Conservation (phyloP, 352 stramenopile species). For the Phytophthora litchii region DNA sequence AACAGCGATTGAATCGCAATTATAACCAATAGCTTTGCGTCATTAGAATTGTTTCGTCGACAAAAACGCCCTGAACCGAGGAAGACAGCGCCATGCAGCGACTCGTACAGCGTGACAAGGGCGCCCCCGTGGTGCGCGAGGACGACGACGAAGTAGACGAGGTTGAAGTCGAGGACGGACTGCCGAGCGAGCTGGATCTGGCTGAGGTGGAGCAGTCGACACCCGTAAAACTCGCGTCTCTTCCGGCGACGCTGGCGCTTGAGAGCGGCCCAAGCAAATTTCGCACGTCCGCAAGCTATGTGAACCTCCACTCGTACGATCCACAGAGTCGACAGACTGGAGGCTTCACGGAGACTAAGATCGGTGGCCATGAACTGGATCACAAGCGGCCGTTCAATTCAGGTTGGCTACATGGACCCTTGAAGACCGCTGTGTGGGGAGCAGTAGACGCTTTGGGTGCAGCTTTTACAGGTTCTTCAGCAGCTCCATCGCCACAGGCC, state of each 20-base stretch:
- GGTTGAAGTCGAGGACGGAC: conserved; percentile 6
- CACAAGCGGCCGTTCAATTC: conserved; percentile 50
- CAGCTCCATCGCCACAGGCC: conserved; percentile 21
- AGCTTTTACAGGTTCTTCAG: conserved; percentile 14
- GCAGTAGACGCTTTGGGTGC: conserved; percentile 22
- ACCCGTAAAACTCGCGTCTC: conserved; percentile 7
- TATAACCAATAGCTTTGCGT: no score
- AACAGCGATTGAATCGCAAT: no score
- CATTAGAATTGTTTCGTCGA: conserved; percentile 3
- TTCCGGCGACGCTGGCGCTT: conserved; percentile 1
- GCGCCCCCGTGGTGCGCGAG: conserved; percentile 18
- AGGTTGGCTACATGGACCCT: conserved; percentile 37
- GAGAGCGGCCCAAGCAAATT: conserved; percentile 32
- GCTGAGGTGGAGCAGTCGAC: conserved; percentile 12
- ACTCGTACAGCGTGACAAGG: conserved; percentile 34
- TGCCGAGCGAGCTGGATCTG: conserved; percentile 13
- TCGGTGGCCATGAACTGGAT: conserved; percentile 69
- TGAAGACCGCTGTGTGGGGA: conserved; percentile 38
- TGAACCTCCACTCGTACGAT: conserved; percentile 71
- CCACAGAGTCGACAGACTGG: conserved; percentile 5
- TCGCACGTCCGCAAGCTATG: conserved; percentile 32
- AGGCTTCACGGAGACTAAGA: conserved; percentile 75
- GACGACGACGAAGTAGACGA: conserved; percentile 23
- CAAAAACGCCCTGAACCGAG: conserved; percentile 19
- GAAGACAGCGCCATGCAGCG: conserved; percentile 21